Conservation (phyloP, 2,329 filamentous ascomycete species). For the Aureobasidium sp. region DNA sequence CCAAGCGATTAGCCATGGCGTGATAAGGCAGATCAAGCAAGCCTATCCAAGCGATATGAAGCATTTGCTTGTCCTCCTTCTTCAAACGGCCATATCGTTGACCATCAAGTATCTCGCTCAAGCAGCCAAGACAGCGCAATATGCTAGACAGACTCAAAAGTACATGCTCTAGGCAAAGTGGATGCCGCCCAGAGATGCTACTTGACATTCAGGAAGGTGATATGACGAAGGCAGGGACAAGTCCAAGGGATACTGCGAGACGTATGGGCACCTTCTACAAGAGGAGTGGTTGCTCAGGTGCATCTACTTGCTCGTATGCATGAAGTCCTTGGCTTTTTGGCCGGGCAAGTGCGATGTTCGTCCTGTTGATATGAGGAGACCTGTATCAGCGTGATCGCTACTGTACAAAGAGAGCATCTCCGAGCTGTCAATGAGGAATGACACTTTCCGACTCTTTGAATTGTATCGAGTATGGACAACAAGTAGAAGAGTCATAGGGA, state of each 20-base stretch:
- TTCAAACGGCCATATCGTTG: neutral
- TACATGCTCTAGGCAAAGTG: neutral
- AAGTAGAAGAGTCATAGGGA: neutral
- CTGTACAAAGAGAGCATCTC: too few species aligned
- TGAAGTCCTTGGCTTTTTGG: neutral
- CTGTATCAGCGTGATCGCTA: too few species aligned
- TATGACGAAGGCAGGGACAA: neutral
- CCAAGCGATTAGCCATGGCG: neutral
- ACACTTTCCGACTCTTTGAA: neutral
- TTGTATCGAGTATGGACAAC: neutral
- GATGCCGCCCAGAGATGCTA: neutral
- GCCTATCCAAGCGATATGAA: neutral
- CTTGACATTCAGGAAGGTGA: neutral
- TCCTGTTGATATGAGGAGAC: too few species aligned
- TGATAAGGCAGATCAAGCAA: neutral
- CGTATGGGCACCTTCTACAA: neutral
- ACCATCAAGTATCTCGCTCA: neutral
- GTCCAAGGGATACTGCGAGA: neutral
- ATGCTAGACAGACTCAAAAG: neutral
- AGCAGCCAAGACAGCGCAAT: neutral
- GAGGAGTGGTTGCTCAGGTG: constrained; percentile 6
- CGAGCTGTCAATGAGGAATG: neutral
- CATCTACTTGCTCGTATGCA: neutral
- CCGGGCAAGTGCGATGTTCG: neutral
- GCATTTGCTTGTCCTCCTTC: neutral